These are phyloP conservation scores for Fusarium bactridioides DNA, from an alignment of 2,329 filamentous ascomycete genomes.

Conservation along the genomic window DNA sequence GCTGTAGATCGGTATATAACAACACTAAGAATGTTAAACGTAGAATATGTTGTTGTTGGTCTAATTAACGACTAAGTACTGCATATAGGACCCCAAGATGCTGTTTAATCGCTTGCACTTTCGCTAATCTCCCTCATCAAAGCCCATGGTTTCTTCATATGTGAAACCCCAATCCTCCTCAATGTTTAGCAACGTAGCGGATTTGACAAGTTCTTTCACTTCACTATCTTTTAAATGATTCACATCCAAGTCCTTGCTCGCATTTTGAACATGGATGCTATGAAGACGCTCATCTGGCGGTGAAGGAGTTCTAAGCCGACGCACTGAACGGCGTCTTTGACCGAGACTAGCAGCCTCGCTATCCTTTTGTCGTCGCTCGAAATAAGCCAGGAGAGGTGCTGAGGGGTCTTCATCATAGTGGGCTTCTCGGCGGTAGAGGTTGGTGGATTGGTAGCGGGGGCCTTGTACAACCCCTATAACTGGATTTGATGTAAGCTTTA, in stretches of 20 bases:
- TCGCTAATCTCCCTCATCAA: not conserved
- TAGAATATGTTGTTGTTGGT: not conserved
- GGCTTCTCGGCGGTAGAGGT: conserved; percentile 57
- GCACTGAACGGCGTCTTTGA: conserved; percentile 34
- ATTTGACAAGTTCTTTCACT: conserved; percentile 30
- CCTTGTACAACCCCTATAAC: conserved; percentile 66
- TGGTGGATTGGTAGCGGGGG: conserved; percentile 56
- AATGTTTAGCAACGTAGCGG: conserved; percentile 43
- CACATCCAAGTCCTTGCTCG: conserved; percentile 42
- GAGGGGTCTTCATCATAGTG: conserved; percentile 55
- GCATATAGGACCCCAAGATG: not conserved
- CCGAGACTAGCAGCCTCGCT: conserved; percentile 44
- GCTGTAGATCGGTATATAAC: not conserved
- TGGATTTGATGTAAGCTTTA: conserved; percentile 54
- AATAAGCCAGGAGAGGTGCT: conserved; percentile 55
- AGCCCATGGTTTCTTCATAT: conserved; percentile 43
- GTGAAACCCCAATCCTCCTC: conserved; percentile 47
- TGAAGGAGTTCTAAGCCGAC: conserved; percentile 36
- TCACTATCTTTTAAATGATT: conserved; percentile 28
- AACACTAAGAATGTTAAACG: not conserved
- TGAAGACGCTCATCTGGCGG: conserved; percentile 8
- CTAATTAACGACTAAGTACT: not conserved
- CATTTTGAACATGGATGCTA: conserved; percentile 40
- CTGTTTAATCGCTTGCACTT: not conserved
- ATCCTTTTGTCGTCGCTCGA: conserved; percentile 55